These are phyloP conservation scores for Ogataea philodendri DNA, from an alignment of 805 yeast genomes.

Conservation along the genomic window DNA sequence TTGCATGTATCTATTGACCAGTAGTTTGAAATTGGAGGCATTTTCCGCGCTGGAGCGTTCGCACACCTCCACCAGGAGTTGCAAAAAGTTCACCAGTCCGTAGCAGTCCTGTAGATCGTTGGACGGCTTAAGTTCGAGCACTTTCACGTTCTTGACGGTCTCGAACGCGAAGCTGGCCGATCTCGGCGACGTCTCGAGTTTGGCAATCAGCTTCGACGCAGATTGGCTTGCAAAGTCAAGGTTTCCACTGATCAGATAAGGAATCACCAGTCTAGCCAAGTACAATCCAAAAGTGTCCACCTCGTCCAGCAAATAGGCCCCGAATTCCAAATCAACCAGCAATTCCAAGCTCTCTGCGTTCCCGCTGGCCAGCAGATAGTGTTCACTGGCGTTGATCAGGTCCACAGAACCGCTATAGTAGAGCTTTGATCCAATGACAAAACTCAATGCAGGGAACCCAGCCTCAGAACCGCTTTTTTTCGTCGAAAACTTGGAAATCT, in stretches of 20 bases:
- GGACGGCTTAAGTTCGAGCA: conserved; percentile 33
- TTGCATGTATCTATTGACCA: conserved; percentile 41
- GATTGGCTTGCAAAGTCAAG: conserved; percentile 56
- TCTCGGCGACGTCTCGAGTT: conserved; percentile 28
- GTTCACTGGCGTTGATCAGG: conserved; percentile 29
- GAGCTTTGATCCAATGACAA: conserved; percentile 67
- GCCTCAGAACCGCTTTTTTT: conserved; percentile 47
- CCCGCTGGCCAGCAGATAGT: conserved; percentile 27
- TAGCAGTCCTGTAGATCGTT: conserved; percentile 29
- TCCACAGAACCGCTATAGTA: conserved; percentile 34
- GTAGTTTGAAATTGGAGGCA: conserved; percentile 39
- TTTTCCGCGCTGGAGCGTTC: conserved; percentile 43
- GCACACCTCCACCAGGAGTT: conserved; percentile 59
- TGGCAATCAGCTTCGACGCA: conserved; percentile 35
- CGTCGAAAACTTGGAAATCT: conserved; percentile 64
- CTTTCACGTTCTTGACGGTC: conserved; percentile 22
- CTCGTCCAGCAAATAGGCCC: conserved; percentile 34
- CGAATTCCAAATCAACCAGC: conserved; percentile 36
- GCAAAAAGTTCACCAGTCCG: conserved; percentile 64
- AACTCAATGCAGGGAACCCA: conserved; percentile 78
- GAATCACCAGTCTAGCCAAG: conserved; percentile 60
- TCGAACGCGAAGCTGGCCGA: conserved; percentile 17
- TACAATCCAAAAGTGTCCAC: conserved; percentile 25
- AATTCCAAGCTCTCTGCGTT: conserved; percentile 24
- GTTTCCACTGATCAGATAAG: conserved; percentile 69